Base-by-base conservation (phyloP, 129 eudicot genomes). In the Chrysanthemum makinoi region DNA sequence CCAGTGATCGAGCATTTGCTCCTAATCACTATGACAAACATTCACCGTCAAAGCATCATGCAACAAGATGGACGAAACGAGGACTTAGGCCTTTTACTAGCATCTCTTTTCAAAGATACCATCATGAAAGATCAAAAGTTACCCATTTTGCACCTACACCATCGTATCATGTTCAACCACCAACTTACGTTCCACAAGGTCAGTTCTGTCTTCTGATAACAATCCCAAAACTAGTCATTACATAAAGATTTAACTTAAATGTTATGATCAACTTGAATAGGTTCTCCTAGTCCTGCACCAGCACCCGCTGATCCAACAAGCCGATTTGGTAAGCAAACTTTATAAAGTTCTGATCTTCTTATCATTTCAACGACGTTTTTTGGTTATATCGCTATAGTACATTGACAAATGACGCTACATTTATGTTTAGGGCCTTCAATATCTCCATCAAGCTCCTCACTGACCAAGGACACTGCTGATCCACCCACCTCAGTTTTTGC, bases 361-460 rank as follows among this genome's bases (percentile, higher is more conserved):
- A n/a, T n/a, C n/a, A n/a, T n/a, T n/a, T n/a, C n/a, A n/a, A n/a
- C n/a, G n/a, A n/a, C 19, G 28, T 72, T 52, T 46, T 80, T 70
- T n/a, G 3, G 47, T 70, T 12, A 46, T 5, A 14, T 17, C n/a
- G n/a, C n/a, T n/a, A 22, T 54, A 58, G 62, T 56, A 19, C 19
- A 61, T 64, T 16, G 58, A 39, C 48, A 22, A 52, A 28, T 18
- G 33, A 60, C 35, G 17, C 49, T 67, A 7, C 4, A 61, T 39
- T 71, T 20, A 9, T 66, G 54, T 81, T 56, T n/a, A 92, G 95
- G 81, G 56, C 93, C 95, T 39, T 50, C 81, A 4, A 59, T 67
- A 50, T 77, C 96, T 66, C 94, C 98, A 44, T 65, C 79, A 64
- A 86, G 84, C 75, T 82, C 74, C 68, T 68, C 86, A 0, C 16